Base-by-base conservation (phyloP, 73 alveolate species). In the Diophrys sp. region DNA sequence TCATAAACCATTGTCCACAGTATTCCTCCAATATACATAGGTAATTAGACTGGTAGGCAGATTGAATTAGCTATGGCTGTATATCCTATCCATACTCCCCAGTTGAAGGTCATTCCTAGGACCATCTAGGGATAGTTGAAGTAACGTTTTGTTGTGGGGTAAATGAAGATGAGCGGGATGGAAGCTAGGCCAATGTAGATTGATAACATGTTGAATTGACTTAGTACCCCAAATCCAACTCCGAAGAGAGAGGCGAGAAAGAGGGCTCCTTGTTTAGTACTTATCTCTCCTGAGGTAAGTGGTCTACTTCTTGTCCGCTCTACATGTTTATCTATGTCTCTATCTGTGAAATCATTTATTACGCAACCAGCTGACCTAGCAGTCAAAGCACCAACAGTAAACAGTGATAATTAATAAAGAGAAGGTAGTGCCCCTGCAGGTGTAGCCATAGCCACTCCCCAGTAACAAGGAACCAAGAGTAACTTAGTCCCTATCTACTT, bases 271-370 rank as follows among this genome's bases (percentile, higher is more conserved):
- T 87, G 54, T 27, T 44, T 44, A 5, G 62, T 80, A 0, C 91
- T 31, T 25, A 94, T 44, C 66, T 94, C 97, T 26, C 98, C 98
- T 74, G 96, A 77, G 26, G 97, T 96, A 24, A 94, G 68, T 2
- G 98, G 98, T 53, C 98, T 87, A 0, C 75, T 54, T 77, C 77
- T 82, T 1, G 98, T 94, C 56, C 98, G 74, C 29, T 89, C 91
- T 0, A 94, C 96, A 54, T 89, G 81, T 57, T 91, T 92, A 78
- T 94, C 98, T 0, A 92, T 82, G 71, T 94, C 95, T 54, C 87
- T 82, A 70, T 94, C 98, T 87, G 91, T 74, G 84, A 86, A 83
- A 72, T 94, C 98, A 75, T 44, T 44, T 11, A 44, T 44, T 11
- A 44, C 62, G 62, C 62, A 44, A 18, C 62, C 62, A 30, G 96